Conservation (phyloP, 495 filamentous ascomycete species). For the Penicillium nucicola region DNA sequence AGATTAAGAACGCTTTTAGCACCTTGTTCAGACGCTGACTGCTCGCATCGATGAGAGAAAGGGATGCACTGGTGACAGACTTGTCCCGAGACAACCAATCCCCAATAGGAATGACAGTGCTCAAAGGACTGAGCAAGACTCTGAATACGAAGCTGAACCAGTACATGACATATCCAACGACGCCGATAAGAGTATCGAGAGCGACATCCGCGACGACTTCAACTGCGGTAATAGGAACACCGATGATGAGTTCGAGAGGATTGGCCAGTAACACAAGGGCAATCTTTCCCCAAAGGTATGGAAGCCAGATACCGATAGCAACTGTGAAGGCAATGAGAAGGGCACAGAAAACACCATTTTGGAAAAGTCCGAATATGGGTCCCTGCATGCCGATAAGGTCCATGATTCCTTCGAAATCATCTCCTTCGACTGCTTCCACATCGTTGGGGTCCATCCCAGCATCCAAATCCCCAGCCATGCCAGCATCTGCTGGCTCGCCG, state of each 20-base stretch:
- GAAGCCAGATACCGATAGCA: constrained; percentile 79
- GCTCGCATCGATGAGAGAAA: constrained; percentile 48
- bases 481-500: constrained; percentile 15
- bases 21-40: constrained; percentile 43
- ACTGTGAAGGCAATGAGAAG: constrained; percentile 86
- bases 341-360: constrained; percentile 91
- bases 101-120: constrained; percentile 37
- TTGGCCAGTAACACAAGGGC: constrained; percentile 76
- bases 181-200: constrained; percentile 57
- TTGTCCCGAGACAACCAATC: constrained; percentile 38
- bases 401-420: constrained; percentile 97
- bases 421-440: constrained; percentile 66
- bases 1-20: constrained; percentile 39
- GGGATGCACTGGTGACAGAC: constrained; percentile 41
- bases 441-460: constrained; percentile 58
- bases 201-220: constrained; percentile 70
- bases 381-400: constrained; percentile 97
- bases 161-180: constrained; percentile 55
- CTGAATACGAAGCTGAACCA: constrained; percentile 44
- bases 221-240: constrained; percentile 66
- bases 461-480: constrained; percentile 33
- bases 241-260: constrained; percentile 63
- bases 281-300: constrained; percentile 85
- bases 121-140: constrained; percentile 42
- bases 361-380: constrained; percentile 81